Evolutionary conservation across 257 asterid species (phyloP), one percentile per base, ranked within the genome.

Genomic region (Linderniella brevidens): DNA sequence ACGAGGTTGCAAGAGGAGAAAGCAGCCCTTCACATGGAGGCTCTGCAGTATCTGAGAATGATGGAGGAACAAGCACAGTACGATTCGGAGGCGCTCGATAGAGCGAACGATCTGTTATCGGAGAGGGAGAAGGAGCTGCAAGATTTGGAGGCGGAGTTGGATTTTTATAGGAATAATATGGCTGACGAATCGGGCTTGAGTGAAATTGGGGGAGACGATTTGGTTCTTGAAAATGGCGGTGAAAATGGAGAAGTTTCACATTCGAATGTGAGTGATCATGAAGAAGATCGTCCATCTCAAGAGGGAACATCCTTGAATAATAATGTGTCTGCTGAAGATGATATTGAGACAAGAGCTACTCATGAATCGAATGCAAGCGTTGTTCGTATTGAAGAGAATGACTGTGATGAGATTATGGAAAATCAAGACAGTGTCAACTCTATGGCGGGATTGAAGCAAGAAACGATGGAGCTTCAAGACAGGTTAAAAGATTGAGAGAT

Each of bases 31-130:
- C 93, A 75, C 39, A 83, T 87, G 97, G 95, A 87, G 63, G 93
- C 95, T 13, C 54, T 78, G 68, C 95, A 87, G 50, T 87, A 87
- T 66, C 55, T 87, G 41, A 58, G 97, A 54, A 83, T 87, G 97
- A 83, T 86, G 97, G 97, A 86, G 71, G 95, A 86, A 49, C 97
- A 86, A 60, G 87, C 97, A 0, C 87, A 80, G 57, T 84, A 83
- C 46, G 95, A 87, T 47, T 62, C 77, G 73, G 95, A 87, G 60
- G 93, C 95, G 9, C 59, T 87, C 44, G 83, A 72, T 61, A 75
- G 67, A 53, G 87, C 97, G 39, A 87, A 83, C 20, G 88, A 78
- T 46, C 74, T 75, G 42, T 73, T 87, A 49, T 74, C 86, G 12
- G 95, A 83, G 41, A 83, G 67, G 63, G 97, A 87, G 65, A 87